Evolutionary conservation across 805 yeast genomes (phyloP).

Genomic region (Suhomyces sp.): DNA sequence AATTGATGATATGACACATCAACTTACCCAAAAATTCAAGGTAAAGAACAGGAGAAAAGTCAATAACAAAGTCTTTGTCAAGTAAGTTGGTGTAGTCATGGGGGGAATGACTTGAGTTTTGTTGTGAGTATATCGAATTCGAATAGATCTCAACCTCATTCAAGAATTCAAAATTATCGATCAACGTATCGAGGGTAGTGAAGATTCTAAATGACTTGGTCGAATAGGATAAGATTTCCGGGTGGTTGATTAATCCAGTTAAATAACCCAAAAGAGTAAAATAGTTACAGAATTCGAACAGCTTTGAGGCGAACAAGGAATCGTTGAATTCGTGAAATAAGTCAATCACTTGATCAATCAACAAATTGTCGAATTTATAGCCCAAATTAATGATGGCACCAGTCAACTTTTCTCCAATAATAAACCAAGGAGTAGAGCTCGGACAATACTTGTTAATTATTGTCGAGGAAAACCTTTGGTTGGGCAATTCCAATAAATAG

Average conservation of each 20-base stretch:
- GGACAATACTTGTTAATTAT: conserved; percentile 27
- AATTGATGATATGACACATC: conserved; percentile 35
- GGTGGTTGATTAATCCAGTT: conserved; percentile 26
- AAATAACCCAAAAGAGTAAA: conserved; percentile 36
- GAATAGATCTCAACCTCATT: conserved; percentile 35
- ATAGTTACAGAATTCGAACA: conserved; percentile 31
- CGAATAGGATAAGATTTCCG: conserved; percentile 26
- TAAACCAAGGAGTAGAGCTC: conserved; percentile 34
- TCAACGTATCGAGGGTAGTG: conserved; percentile 31
- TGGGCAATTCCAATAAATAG: conserved; percentile 48
- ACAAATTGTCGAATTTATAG: conserved; percentile 19
- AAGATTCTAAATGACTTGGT: conserved; percentile 30
- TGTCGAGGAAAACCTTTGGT: conserved; percentile 42
- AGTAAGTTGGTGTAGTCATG: conserved; percentile 18
- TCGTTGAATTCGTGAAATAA: conserved; percentile 28
- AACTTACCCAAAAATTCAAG: conserved; percentile 32
- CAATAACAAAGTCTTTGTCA: conserved; percentile 26
- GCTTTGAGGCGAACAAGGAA: conserved; percentile 20
- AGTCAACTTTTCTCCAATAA: conserved; percentile 34
- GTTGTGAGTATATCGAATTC: conserved; percentile 15
- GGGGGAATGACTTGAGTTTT: conserved; percentile 7
- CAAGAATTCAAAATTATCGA: conserved; percentile 40
- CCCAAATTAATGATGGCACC: conserved; percentile 34
- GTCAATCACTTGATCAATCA: conserved; percentile 24
- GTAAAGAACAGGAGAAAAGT: conserved; percentile 37